These are phyloP conservation scores for Candida maris DNA, from an alignment of 805 yeast genomes.

Conservation along the genomic window DNA sequence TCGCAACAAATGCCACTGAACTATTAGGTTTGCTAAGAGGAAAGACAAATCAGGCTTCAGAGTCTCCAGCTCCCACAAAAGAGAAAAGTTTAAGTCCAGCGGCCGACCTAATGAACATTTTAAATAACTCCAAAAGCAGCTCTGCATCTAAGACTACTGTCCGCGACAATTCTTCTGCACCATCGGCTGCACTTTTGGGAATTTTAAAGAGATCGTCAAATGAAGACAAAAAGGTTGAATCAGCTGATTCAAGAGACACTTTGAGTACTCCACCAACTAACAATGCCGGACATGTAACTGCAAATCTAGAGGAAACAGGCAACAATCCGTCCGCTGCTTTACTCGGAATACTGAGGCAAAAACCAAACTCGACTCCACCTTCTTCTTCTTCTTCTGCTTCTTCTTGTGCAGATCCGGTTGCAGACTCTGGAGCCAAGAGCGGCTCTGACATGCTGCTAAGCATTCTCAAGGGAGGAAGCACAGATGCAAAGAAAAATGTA, in stretches of 20 bases:
- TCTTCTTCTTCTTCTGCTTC: constrained; percentile 9
- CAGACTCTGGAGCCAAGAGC: constrained; percentile 7
- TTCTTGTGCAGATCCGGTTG: too few species aligned
- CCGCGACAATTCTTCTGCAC: background rate
- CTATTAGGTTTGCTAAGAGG: background rate
- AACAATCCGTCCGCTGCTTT: constrained; percentile 9
- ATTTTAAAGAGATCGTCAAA: constrained; percentile 5
- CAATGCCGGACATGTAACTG: too few species aligned
- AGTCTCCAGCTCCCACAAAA: constrained; percentile 1
- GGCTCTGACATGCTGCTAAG: constrained; percentile 9
- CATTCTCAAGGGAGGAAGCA: constrained; percentile 4
- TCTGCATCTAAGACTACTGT: constrained; percentile 9
- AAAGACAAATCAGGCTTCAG: background rate
- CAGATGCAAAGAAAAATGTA: constrained; percentile 1
- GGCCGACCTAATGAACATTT: constrained; percentile 2
- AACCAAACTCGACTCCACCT: background rate
- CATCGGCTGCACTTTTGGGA: constrained; percentile 8
- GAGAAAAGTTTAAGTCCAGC: constrained; percentile 3
- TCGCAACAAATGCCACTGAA: background rate
- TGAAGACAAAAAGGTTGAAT: constrained; percentile 1
- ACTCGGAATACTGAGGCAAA: constrained; percentile 2
- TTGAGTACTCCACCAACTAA: too few species aligned
- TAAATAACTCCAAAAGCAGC: constrained; percentile 2
- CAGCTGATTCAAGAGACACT: too few species aligned
- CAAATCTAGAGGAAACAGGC: too few species aligned